These are phyloP conservation scores for Cenchrus americanus DNA, from an alignment of 176 grass and related monocot genomes.

Conservation along the genomic window DNA sequence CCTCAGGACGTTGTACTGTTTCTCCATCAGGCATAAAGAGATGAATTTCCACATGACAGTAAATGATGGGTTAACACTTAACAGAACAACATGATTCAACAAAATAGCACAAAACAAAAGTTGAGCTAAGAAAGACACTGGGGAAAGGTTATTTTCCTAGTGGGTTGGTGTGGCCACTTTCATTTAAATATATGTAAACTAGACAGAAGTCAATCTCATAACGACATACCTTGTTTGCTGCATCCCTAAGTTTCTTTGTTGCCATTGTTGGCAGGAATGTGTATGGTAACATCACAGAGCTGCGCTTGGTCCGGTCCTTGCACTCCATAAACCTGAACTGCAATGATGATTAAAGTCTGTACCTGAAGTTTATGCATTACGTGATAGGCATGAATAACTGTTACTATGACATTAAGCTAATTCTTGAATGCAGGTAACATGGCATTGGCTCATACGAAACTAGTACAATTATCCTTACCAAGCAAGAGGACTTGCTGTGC, in stretches of 20 bases:
- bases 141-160: neutral
- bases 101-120: neutral
- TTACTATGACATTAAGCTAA: constrained; percentile 9
- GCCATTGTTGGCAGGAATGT: constrained; percentile 85
- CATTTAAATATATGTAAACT: constrained; percentile 13
- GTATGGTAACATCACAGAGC: constrained; percentile 83
- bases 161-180: neutral
- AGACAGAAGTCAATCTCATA: constrained; percentile 23
- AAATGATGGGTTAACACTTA: constrained; percentile 11
- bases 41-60: neutral
- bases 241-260: constrained; percentile 75
- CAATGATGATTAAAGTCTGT: constrained; percentile 66
- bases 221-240: constrained; percentile 64
- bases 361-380: constrained; percentile 37
- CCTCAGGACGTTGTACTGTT: neutral
- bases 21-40: neutral
- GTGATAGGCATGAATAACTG: constrained; percentile 14
- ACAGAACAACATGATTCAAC: constrained; percentile 12
- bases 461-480: constrained; percentile 80
- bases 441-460: constrained; percentile 20
- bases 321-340: constrained; percentile 99
- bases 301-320: constrained; percentile 80
- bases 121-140: constrained; percentile 17
- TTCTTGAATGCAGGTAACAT: constrained; percentile 1
- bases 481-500: constrained; percentile 83